Base-by-base conservation (phyloP, 306 rosid species). In the Aeschynomene evenia region DNA sequence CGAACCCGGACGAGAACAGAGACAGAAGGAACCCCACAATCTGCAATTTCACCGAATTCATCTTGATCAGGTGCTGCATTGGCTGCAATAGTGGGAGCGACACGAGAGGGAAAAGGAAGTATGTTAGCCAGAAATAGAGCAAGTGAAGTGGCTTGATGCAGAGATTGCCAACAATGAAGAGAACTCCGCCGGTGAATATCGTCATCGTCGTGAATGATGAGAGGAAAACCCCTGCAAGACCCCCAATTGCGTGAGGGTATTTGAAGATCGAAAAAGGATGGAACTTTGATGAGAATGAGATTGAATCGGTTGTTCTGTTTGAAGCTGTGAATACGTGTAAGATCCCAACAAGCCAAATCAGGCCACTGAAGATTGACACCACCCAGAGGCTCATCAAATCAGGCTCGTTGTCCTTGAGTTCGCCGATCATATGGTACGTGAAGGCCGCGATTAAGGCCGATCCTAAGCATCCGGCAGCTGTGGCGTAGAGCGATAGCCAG, bases 311-410 rank as follows among this genome's bases (percentile, higher is more conserved):
- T 8, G 85, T 65, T 73, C 91, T 80, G 18, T 72, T 60, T 0
- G 78, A 67, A 15, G 86, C 63, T 24, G 86, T 72, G 22, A 84
- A 71, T 24, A 80, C 63, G 43, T 93, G 96, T 0, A 88, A 19
- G 0, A 85, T 50, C 2, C 98, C 98, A 3, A 80, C 79, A 13
- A 90, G 81, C 98, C 98, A 93, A 4, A 59, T 85, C 0, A 93
- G 63, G 63, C 96, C 98, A 63, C 96, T 85, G 80, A 88, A 93
- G 77, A 93, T 93, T 9, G 98, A 86, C 8, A 93, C 96, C 0
- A 93, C 76, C 96, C 96, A 93, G 0, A 93, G 77, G 79, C 91
- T 90, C 50, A 82, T 61, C 2, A 88, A 34, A 37, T 82, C 86
- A 0, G 37, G 51, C 5, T 76, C 80, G 0, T 14, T 63, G 0